Conservation (phyloP, 768 basidiomycete species). For the Macrolepiota albuminosa region DNA sequence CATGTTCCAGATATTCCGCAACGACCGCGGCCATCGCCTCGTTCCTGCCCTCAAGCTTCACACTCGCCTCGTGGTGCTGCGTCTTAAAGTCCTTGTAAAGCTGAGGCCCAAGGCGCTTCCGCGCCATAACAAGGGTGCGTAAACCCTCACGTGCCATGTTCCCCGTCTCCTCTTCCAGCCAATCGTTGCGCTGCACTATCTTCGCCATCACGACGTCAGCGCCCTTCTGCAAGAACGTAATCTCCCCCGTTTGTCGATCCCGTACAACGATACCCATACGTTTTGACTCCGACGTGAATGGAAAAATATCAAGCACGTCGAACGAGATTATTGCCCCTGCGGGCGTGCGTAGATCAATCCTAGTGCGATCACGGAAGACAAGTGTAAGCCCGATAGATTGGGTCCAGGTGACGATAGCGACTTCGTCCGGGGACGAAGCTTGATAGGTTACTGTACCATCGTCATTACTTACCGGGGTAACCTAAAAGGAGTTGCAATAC, state of each 20-base stretch:
- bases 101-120: constrained; percentile 68
- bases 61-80: constrained; percentile 71
- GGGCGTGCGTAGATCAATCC: constrained; percentile 80
- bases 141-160: constrained; percentile 98
- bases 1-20: constrained; percentile 73
- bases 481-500: constrained; percentile 41
- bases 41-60: constrained; percentile 73
- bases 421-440: constrained; percentile 98
- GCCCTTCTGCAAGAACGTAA: constrained; percentile 92
- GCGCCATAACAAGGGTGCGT: constrained; percentile 88
- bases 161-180: constrained; percentile 97
- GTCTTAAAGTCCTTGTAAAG: constrained; percentile 71
- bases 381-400: constrained; percentile 91
- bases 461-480: constrained; percentile 92
- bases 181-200: constrained; percentile 95
- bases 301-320: constrained; percentile 92
- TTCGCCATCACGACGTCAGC: constrained; percentile 97
- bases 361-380: constrained; percentile 82
- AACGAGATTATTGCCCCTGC: constrained; percentile 59
- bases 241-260: constrained; percentile 69
- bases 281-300: constrained; percentile 98
- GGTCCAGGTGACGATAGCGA: constrained; percentile 97
- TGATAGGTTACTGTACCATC: constrained; percentile 96
- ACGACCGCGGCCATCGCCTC: constrained; percentile 79
- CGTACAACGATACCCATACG: constrained; percentile 98